Evolutionary conservation across 2,329 filamentous ascomycete species (phyloP), one percentile per base, ranked within the genome.

Genomic region (Bipolaris sorokiniana): DNA sequence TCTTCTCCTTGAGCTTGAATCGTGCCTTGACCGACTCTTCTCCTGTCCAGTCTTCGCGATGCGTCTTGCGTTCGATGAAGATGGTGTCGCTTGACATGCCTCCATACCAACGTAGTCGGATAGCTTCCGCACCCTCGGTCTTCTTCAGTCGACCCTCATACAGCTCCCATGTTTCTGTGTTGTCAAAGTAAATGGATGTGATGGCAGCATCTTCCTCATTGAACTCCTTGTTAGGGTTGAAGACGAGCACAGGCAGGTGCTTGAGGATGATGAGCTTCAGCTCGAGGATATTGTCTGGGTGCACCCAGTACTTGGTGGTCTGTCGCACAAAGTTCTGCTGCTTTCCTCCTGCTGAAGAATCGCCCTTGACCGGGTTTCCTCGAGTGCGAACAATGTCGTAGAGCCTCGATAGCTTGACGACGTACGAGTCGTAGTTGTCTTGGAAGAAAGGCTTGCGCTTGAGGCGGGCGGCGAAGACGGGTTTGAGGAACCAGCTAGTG

Each of bases 281-380:
- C 80, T 99, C 95, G 5, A 95, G 98, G 68, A 99, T 95, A 73
- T 99, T 99, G 78, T 98, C 95, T 2, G 91, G 91, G 73, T 99
- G 95, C 44, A 99, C 95, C 95, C 95, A 99, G 81, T 99, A 99
- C 78, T 99, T 99, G 31, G 95, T 99, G 0, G 95, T 99, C 74
- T 98, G 91, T 58, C 95, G 90, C 61, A 99, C 88, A 73, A 99
- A 99, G 82, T 90, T 98, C 73, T 93, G 94, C 78, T 99, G 95
- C 62, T 85, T 87, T 53, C 94, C 95, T 68, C 95, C 95, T 15
- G 95, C 95, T 7, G 93, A 83, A 66, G 92, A 91, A 77, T 99
- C 95, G 55, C 95, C 95, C 79, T 92, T 93, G 70, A 92, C 88
- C 0, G 95, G 95, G 74, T 96, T 94, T 56, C 95, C 95, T 66